These are phyloP conservation scores for Thinopyrum obtusiflorum DNA, from an alignment of 202 grass and related monocot genomes.

Conservation along the genomic window DNA sequence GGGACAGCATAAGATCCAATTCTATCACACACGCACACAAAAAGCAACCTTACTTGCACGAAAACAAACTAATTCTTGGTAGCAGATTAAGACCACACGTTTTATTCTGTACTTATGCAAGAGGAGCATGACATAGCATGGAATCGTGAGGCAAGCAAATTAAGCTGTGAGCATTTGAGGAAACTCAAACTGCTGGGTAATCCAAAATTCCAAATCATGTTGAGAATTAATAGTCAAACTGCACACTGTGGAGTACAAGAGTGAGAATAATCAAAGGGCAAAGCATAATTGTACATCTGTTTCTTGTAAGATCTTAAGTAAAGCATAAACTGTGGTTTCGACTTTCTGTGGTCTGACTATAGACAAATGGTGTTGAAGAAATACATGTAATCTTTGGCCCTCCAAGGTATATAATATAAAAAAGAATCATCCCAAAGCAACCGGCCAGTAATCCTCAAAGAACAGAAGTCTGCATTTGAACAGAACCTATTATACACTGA, in stretches of 20 bases:
- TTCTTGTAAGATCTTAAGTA: not conserved
- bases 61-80: too few species aligned
- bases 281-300: not conserved
- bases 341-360: slow-evolving; percentile 30
- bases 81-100: too few species aligned
- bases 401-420: slow-evolving; percentile 12
- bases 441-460: slow-evolving; percentile 21
- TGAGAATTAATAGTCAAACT: slow-evolving; percentile 16
- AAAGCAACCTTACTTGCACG: too few species aligned
- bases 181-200: not conserved
- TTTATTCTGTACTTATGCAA: not conserved
- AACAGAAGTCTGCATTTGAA: slow-evolving; percentile 23
- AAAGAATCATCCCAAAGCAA: slow-evolving; percentile 38
- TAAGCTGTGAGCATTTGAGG: not conserved
- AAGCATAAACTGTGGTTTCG: slow-evolving; percentile 3
- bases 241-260: slow-evolving; percentile 9
- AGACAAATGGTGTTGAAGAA: slow-evolving; percentile 1
- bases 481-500: slow-evolving; percentile 1
- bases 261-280: not conserved
- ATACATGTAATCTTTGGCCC: slow-evolving; percentile 12
- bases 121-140: not conserved
- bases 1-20: too few species aligned
- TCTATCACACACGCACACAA: too few species aligned
- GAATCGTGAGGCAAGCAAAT: not conserved
- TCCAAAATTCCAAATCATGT: not conserved